Base-by-base conservation (phyloP, 192 early-diverging fungal species). In the Globomyces pollinis-pini region DNA sequence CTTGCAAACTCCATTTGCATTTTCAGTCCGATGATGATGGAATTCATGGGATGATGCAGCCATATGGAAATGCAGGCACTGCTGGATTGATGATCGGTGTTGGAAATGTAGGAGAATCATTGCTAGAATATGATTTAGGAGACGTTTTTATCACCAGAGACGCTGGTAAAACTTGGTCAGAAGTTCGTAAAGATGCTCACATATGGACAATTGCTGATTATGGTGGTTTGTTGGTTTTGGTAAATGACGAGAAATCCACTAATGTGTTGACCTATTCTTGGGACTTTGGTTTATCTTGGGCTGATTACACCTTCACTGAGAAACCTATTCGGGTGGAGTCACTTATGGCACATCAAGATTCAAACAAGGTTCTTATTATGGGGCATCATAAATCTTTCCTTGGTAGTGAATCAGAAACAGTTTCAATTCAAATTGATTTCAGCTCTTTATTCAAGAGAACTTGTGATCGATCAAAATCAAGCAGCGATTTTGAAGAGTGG, bases 401-500 rank as follows among this genome's bases (percentile, higher is more conserved):
- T 23, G n/a, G n/a, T n/a, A n/a, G n/a, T n/a, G n/a, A n/a, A n/a
- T n/a, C n/a, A n/a, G 52, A 31, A 49, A 41, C 16, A 42, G 39
- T 30, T 24, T 13, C 12, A 38, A 68, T 85, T 30, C 67, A 63
- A 39, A 58, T 90, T 7, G 88, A 91, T 62, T 88, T 92, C 49
- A 49, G 67, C 0, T 30, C 64, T 9, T 38, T 72, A 0, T 61
- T 77, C 12, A 38, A 61, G 7, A 61, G 70, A 24, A 60, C 61
- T 3, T 74, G 78, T 34, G 68, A 65, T 15, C 66, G 32, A 42
- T 24, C 33, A 15, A 59, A 60, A 13, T 71, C 74, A 0, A 76
- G 78, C 57, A 86, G 78, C 62, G 94, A 96, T 66, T 99, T 94
- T 84, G 91, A 96, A 59, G 62, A 76, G 55, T 96, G 93, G 93